These are phyloP conservation scores for Tricholoma flavovirens DNA, from an alignment of 768 basidiomycete genomes.

Conservation along the genomic window DNA sequence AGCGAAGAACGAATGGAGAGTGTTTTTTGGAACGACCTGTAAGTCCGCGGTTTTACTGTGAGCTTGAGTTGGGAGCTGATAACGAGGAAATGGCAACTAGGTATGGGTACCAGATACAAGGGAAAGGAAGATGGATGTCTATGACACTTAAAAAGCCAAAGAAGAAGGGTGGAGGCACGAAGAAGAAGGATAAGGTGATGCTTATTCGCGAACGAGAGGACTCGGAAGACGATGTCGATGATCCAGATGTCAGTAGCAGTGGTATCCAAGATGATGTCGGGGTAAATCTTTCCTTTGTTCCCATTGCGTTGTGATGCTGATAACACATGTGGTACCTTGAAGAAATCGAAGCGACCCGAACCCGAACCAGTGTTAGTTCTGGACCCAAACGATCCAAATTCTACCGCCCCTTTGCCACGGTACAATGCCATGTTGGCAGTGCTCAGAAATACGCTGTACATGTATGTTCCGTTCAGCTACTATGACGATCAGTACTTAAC, in stretches of 20 bases:
- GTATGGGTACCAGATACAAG: conserved; percentile 70
- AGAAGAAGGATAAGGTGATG: conserved; percentile 34
- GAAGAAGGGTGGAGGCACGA: conserved; percentile 34
- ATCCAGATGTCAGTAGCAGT: conserved; percentile 8
- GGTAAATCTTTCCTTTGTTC: not conserved
- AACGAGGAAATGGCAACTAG: conserved; percentile 29
- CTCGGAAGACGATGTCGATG: conserved; percentile 11
- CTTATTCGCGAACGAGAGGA: conserved; percentile 12
- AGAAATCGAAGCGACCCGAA: conserved; percentile 2
- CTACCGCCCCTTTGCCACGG: conserved; percentile 60
- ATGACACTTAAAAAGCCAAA: conserved; percentile 76
- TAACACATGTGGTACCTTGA: too few relatives aligned
- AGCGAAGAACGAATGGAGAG: conserved; percentile 82
- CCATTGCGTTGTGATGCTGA: not conserved
- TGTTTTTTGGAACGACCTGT: conserved; percentile 87
- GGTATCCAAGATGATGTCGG: not conserved
- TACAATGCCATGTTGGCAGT: conserved; percentile 91
- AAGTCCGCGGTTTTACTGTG: conserved; percentile 15
- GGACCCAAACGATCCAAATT: conserved; percentile 60
- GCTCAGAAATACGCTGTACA: conserved; percentile 77
- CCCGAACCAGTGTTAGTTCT: conserved; percentile 29
- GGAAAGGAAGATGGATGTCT: conserved; percentile 74
- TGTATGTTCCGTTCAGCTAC: conserved; percentile 42
- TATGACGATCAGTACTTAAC: not conserved
- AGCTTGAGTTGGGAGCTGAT: not conserved